These are phyloP conservation scores for Leishmania lainsoni DNA, from an alignment of 208 protist species.

Conservation along the genomic window DNA sequence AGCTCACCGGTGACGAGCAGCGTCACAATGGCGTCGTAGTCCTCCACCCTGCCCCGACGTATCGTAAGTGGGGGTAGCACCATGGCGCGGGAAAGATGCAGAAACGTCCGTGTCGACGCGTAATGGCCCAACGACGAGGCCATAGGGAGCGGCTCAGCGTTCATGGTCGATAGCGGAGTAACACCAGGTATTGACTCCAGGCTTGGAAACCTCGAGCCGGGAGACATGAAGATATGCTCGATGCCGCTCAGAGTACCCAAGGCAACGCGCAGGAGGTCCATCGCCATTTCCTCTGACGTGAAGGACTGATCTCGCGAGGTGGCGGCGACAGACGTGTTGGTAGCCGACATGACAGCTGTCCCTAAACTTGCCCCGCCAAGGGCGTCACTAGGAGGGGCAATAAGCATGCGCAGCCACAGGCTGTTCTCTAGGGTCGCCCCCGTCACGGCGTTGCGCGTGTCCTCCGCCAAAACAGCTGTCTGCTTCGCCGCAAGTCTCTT, in stretches of 20 bases:
- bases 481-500: not conserved
- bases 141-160: not conserved
- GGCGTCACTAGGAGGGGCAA: conserved; percentile 42
- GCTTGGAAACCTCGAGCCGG: conserved; percentile 7
- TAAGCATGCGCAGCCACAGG: conserved; percentile 70
- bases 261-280: conserved; percentile 47
- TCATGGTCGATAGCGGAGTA: conserved; percentile 3
- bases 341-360: not conserved
- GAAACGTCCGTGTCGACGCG: conserved; percentile 13
- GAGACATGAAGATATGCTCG: conserved; percentile 45
- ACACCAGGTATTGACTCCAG: conserved; percentile 7
- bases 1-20: conserved; percentile 58
- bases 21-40: conserved; percentile 90
- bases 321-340: not conserved
- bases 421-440: conserved; percentile 50
- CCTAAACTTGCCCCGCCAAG: not conserved
- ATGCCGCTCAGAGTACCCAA: conserved; percentile 46
- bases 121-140: not conserved
- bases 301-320: conserved; percentile 9
- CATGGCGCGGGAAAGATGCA: conserved; percentile 37
- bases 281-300: conserved; percentile 31
- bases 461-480: conserved; percentile 8
- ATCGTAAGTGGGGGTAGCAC: conserved; percentile 61
- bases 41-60: conserved; percentile 82
- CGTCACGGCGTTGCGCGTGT: not conserved